A percentile compares a stretch with the other conserved stretches of the same genome.
phyloP scores from a whole-genome alignment of 2,329 filamentous ascomycete species.

The Capronia coronata region DNA sequence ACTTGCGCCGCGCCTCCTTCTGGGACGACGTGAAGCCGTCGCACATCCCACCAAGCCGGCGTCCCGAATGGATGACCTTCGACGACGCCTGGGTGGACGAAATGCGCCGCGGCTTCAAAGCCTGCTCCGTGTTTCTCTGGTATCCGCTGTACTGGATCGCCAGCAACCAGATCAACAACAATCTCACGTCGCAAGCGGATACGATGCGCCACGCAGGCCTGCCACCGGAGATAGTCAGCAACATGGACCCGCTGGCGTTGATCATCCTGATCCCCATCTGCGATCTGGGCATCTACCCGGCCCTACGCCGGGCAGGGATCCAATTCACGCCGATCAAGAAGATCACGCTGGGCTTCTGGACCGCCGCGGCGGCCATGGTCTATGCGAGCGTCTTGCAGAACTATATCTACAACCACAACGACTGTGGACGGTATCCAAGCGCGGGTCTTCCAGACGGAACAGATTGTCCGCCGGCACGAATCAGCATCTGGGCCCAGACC shows the following conservation, averaged over 20 bases:
- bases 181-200: constrained; percentile 42
- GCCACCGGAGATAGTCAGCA: constrained; percentile 55
- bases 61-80: constrained; percentile 69
- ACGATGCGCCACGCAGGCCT: constrained; percentile 50
- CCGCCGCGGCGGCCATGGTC: constrained; percentile 57
- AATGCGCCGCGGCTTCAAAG: constrained; percentile 61
- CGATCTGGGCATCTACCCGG: constrained; percentile 51
- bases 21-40: constrained; percentile 67
- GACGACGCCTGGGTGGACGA: constrained; percentile 80
- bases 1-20: constrained; percentile 52
- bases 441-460: no score
- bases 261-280: constrained; percentile 41
- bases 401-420: constrained; percentile 47
- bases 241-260: constrained; percentile 55
- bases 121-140: constrained; percentile 59
- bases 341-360: constrained; percentile 63
- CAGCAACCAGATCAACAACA: constrained; percentile 33
- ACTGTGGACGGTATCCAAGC: constrained; percentile 52
- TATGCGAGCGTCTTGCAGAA: constrained; percentile 53
- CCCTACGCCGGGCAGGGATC: constrained; percentile 56
- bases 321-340: constrained; percentile 69
- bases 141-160: constrained; percentile 43
- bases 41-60: constrained; percentile 46
- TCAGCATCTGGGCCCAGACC: constrained; percentile 41
- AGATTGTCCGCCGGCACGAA: constrained; percentile 17